A percentile compares a stretch with the other conserved stretches of the same genome.
phyloP scores from a whole-genome alignment of 495 filamentous ascomycete genomes.

The Sordaria brevicollis region DNA sequence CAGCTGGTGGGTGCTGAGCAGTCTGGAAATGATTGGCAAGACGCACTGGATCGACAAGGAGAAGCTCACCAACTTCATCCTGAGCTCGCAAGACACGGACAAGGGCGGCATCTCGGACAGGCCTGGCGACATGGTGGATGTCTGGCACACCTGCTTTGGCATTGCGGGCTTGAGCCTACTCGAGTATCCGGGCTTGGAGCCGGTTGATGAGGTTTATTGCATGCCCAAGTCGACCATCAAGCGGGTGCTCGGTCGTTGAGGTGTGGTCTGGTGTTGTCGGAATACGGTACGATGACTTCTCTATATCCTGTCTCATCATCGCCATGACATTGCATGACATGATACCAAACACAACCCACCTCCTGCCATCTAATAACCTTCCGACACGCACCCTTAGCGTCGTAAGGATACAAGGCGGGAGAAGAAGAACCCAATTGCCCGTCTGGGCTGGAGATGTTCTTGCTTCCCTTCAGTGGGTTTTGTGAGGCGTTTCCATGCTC shows the following conservation, averaged over 20 bases:
- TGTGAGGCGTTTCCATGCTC: background rate
- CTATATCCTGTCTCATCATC: background rate
- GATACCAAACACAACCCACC: constrained; percentile 12
- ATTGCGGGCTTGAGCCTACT: constrained; percentile 81
- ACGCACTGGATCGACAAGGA: constrained; percentile 84
- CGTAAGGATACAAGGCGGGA: constrained; percentile 65
- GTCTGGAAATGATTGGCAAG: constrained; percentile 77
- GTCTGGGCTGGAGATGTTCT: background rate
- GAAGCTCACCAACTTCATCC: constrained; percentile 68
- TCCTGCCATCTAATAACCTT: constrained; percentile 73
- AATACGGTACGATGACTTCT: background rate
- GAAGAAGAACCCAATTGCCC: constrained; percentile 38
- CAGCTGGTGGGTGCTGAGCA: constrained; percentile 93
- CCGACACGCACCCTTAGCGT: constrained; percentile 35
- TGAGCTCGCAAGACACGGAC: constrained; percentile 79
- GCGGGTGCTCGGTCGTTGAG: constrained; percentile 36
- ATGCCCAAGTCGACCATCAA: constrained; percentile 60
- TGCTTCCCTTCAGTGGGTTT: background rate
- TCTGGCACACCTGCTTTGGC: constrained; percentile 90
- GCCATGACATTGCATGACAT: background rate
- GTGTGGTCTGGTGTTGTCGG: background rate
- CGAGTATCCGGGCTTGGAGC: constrained; percentile 58
- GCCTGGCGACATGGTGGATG: constrained; percentile 90
- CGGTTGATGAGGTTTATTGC: constrained; percentile 84
- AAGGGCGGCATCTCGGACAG: constrained; percentile 80